phyloP scores from a whole-genome alignment of 2,329 filamentous ascomycete species.

The Kalaharituber pfeilii region DNA sequence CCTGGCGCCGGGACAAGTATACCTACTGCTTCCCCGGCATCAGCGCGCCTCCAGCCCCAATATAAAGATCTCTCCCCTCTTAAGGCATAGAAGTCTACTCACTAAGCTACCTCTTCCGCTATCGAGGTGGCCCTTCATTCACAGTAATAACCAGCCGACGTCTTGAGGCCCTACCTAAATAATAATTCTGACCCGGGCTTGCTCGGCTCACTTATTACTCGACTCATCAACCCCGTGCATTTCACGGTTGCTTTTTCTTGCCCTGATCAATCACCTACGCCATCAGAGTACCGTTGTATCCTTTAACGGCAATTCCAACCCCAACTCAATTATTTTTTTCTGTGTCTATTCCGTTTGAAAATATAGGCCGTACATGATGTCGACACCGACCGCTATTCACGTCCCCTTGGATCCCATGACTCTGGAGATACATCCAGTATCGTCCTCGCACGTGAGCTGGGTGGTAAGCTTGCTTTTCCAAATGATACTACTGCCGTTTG shows the following conservation, averaged over 20 bases:
- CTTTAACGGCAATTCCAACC: neutral
- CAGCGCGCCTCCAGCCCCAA: neutral
- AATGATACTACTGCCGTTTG: neutral
- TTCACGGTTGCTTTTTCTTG: neutral
- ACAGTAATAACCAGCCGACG: neutral
- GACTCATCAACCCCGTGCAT: neutral
- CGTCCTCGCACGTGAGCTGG: conserved; percentile 20
- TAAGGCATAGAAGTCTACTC: neutral
- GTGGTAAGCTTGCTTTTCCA: conserved; percentile 15
- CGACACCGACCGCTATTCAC: conserved; percentile 18
- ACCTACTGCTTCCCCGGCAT: neutral
- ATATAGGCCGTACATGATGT: conserved; percentile 8
- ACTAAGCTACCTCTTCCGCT: neutral
- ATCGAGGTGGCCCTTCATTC: neutral
- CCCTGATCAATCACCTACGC: neutral
- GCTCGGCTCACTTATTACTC: neutral
- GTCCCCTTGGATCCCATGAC: conserved; percentile 20
- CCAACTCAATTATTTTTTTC: neutral
- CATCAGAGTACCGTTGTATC: neutral
- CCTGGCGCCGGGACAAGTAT: neutral
- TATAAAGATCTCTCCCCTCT: neutral
- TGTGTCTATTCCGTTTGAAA: neutral
- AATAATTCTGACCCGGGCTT: neutral
- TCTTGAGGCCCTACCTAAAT: neutral
- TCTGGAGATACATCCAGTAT: conserved; percentile 20